phyloP scores from a whole-genome alignment of 2,329 filamentous ascomycete species.

The Fusarium praegraminearum region DNA sequence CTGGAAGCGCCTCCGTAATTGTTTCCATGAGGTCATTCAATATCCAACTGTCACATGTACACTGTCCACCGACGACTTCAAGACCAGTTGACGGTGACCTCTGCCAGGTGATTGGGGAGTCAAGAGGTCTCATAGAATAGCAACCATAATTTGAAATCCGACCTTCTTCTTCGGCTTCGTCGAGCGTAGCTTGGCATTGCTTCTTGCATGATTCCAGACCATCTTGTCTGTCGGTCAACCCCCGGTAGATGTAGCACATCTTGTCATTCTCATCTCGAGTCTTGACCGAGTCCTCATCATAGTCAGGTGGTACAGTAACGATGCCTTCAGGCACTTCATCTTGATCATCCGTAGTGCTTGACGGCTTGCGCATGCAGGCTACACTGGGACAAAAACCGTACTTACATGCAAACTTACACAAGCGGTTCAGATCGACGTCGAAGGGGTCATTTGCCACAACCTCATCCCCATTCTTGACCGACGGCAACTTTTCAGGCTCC shows the following conservation, averaged over 20 bases:
- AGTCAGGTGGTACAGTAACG: neutral
- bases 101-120: too few species aligned
- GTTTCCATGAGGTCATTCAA: too few species aligned
- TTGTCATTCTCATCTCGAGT: neutral
- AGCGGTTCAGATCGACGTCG: neutral
- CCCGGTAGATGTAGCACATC: neutral
- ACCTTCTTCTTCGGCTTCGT: neutral
- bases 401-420: neutral
- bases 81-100: too few species aligned
- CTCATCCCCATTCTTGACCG: too few species aligned
- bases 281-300: too few species aligned
- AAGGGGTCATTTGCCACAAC: too few species aligned
- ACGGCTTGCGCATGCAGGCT: neutral
- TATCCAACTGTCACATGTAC: too few species aligned
- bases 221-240: neutral
- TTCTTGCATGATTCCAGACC: neutral
- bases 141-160: neutral
- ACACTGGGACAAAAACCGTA: neutral
- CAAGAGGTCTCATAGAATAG: too few species aligned
- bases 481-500: too few species aligned
- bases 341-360: neutral
- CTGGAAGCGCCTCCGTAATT: too few species aligned
- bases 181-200: neutral
- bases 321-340: neutral
- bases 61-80: too few species aligned